Evolutionary conservation across 192 early-diverging fungal genomes (phyloP), one percentile per base, ranked within the genome.

Genomic region (Entomortierella chlamydospora): DNA sequence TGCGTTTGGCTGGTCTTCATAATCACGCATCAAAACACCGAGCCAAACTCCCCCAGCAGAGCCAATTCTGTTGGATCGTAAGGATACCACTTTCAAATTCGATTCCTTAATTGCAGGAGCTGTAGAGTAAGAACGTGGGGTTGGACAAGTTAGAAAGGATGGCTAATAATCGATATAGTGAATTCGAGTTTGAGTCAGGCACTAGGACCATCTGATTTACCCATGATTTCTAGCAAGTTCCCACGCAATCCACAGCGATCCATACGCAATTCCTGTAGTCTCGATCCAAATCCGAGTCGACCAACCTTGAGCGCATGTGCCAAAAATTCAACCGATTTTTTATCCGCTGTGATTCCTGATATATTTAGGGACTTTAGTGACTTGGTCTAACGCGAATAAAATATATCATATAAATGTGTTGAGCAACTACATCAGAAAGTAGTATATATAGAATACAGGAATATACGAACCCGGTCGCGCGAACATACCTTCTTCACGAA

Each of bases 311-410:
- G 81, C 0, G 91, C 91, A n/a, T 91, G 89, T 4, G 89, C 83
- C 55, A 95, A 68, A 54, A 90, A 93, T 1, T 87, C 82, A 3
- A 90, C 81, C 23, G 88, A 85, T 61, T 90, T 90, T 69, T 92
- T 90, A 57, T 93, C 92, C 39, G 94, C 85, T 0, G 87, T 67
- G 15, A 90, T 86, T 9, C 90, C 89, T 4, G 93, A 93, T 2
- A 96, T 74, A 58, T 95, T 90, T 15, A 95, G 85, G 45, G 79
- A 81, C 64, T 87, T 82, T 42, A 95, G 82, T 33, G 87, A 71
- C 39, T 83, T 85, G 43, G 90, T 89, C 86, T 95, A 56, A 20
- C 49, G 45, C 41, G 54, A 45, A 23, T 47, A 59, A 58, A 2
- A 34, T n/a, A n/a, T n/a, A n/a, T n/a, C n/a, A n/a, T n/a, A n/a